Evolutionary conservation across 2,329 filamentous ascomycete species (phyloP).

Genomic region (Thermoascus crustaceus): DNA sequence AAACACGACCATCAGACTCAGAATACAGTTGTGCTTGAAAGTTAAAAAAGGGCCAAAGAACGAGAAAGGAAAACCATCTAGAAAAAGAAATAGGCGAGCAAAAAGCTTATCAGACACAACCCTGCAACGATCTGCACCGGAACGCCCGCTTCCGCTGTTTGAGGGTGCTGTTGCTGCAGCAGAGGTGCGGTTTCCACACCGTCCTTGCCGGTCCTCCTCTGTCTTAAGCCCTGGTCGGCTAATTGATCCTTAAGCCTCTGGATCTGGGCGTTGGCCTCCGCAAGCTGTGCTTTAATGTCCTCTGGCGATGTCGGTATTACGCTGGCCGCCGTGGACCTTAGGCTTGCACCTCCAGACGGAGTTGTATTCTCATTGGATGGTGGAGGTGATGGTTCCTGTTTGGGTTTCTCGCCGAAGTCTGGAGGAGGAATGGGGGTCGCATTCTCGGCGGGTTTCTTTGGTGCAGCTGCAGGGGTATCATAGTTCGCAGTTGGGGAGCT

Average conservation of each 20-base stretch:
- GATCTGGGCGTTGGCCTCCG: conserved; percentile 67
- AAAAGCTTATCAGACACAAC: conserved; percentile 80
- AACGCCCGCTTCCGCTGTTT: conserved; percentile 60
- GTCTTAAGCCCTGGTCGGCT: conserved; percentile 63
- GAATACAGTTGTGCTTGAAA: conserved; percentile 13
- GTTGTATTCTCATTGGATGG: conserved; percentile 24
- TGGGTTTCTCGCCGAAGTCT: conserved; percentile 27
- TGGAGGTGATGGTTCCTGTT: conserved; percentile 33
- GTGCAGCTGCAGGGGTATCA: conserved; percentile 37
- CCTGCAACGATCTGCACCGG: conserved; percentile 76
- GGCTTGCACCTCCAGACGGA: conserved; percentile 33
- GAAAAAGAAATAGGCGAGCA: conserved; percentile 95
- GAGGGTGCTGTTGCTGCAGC: conserved; percentile 48
- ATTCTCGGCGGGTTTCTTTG: conserved; percentile 32
- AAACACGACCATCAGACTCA: conserved; percentile 6
- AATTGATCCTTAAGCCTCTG: conserved; percentile 56
- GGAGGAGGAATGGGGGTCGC: conserved; percentile 27
- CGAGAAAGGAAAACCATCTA: conserved; percentile 40
- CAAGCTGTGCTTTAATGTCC: conserved; percentile 64
- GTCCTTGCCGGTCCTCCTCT: conserved; percentile 61
- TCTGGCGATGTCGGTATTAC: conserved; percentile 44
- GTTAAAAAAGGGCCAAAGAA: conserved; percentile 11
- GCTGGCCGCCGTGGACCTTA: conserved; percentile 43
- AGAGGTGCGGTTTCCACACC: conserved; percentile 44
- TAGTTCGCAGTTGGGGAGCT: conserved; percentile 46